These are phyloP conservation scores for Phytopythium litorale DNA, from an alignment of 352 stramenopile genomes.

Conservation along the genomic window DNA sequence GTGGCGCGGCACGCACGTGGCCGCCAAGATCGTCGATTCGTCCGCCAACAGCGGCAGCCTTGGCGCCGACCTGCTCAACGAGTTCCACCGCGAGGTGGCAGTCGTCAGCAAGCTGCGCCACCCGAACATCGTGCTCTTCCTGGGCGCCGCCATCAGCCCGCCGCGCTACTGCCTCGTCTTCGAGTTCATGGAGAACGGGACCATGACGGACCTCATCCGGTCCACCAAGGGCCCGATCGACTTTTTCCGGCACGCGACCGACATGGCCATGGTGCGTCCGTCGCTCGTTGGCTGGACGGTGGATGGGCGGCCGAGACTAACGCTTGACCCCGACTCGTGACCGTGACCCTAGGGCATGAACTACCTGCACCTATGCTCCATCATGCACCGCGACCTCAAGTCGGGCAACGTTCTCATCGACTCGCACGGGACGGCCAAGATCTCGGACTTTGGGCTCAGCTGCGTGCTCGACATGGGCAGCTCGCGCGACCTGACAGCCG, in stretches of 20 bases:
- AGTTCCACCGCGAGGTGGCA: constrained; percentile 82
- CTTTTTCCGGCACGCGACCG: constrained; percentile 72
- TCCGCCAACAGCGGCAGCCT: constrained; percentile 62
- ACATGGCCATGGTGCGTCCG: constrained; percentile 71
- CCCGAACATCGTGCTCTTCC: constrained; percentile 85
- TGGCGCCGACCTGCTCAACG: constrained; percentile 77
- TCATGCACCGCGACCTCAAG: constrained; percentile 96
- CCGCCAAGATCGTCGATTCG: constrained; percentile 75
- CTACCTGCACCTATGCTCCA: constrained; percentile 92
- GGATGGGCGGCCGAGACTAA: neutral
- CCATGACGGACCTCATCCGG: constrained; percentile 79
- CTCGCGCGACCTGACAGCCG: constrained; percentile 75
- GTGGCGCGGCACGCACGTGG: constrained; percentile 79
- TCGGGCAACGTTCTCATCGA: constrained; percentile 93
- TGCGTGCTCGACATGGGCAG: constrained; percentile 78
- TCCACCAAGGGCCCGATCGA: constrained; percentile 60
- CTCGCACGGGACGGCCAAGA: constrained; percentile 78
- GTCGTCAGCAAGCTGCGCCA: constrained; percentile 84
- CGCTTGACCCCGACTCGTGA: neutral
- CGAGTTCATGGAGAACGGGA: constrained; percentile 88
- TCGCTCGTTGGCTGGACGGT: too few relatives aligned
- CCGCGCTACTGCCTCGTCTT: constrained; percentile 85
- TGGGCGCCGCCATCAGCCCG: constrained; percentile 71
- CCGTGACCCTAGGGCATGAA: constrained; percentile 85
- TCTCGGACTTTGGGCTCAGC: constrained; percentile 87